phyloP scores from a whole-genome alignment of 2,329 filamentous ascomycete species.

The Fusarium illudens region DNA sequence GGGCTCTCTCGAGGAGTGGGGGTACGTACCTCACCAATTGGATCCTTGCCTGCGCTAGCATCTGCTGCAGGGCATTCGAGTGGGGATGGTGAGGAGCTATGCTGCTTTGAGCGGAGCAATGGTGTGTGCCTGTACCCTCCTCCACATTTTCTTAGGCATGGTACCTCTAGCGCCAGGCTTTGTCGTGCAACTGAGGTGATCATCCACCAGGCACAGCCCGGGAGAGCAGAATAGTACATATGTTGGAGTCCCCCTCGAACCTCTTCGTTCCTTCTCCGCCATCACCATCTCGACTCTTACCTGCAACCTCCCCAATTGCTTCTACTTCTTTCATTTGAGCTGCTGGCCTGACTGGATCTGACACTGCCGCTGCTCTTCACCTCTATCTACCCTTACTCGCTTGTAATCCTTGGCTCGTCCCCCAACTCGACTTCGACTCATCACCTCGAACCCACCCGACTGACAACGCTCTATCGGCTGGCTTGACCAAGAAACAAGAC shows the following conservation, averaged over 20 bases:
- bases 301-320: conserved; percentile 31
- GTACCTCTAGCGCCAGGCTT: conserved; percentile 42
- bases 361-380: conserved; percentile 6
- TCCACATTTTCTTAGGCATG: conserved; percentile 43
- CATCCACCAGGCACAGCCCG: conserved; percentile 44
- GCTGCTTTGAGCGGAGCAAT: conserved; percentile 35
- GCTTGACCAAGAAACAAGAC: conserved; percentile 12
- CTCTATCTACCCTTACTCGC: conserved; percentile 13
- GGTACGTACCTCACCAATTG: conserved; percentile 31
- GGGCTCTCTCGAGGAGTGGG: conserved; percentile 15
- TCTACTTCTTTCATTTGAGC: conserved; percentile 26
- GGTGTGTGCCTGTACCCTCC: conserved; percentile 42
- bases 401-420: conserved; percentile 29
- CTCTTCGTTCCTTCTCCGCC: conserved; percentile 26
- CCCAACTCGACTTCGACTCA: conserved; percentile 10
- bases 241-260: conserved; percentile 37
- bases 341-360: conserved; percentile 24
- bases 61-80: conserved; percentile 44
- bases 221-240: conserved; percentile 44
- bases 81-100: conserved; percentile 28
- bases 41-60: conserved; percentile 35
- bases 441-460: conserved; percentile 20
- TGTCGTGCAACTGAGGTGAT: conserved; percentile 37
- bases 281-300: conserved; percentile 33
- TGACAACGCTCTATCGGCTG: conserved; percentile 5